Evolutionary conservation across 176 grass and related monocot genomes (phyloP).

Genomic region (Chrysopogon serrulatus): DNA sequence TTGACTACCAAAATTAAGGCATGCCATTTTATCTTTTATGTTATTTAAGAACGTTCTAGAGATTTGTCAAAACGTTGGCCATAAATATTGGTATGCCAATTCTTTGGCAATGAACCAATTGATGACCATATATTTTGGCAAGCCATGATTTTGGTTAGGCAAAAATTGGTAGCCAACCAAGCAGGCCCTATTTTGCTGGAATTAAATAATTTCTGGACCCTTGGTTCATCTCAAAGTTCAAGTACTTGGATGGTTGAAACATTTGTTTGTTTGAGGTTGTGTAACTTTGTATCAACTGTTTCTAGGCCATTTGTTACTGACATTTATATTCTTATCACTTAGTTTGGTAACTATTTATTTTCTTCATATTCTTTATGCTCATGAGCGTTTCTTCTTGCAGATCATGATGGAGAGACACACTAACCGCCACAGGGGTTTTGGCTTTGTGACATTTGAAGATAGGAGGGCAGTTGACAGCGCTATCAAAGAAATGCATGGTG

Average conservation of each 20-base stretch:
- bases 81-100: no score
- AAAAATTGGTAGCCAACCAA: no score
- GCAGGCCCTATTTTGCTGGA: neutral
- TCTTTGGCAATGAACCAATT: no score
- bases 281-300: neutral
- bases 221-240: neutral
- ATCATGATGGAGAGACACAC: constrained; percentile 79
- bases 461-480: constrained; percentile 48
- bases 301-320: neutral
- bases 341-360: neutral
- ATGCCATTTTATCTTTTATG: no score
- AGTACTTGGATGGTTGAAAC: neutral
- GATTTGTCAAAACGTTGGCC: no score
- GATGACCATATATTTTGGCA: no score
- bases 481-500: constrained; percentile 72
- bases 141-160: no score
- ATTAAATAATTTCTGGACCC: neutral
- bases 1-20: no score
- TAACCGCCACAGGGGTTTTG: constrained; percentile 72
- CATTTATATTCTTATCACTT: neutral
- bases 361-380: constrained; percentile 8
- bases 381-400: constrained; percentile 36
- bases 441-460: constrained; percentile 80
- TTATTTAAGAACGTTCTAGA: no score
- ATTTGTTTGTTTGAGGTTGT: neutral